Evolutionary conservation across 1,284 basidiomycete genomes (phyloP).

Genomic region (Ceratobasidium sp.): DNA sequence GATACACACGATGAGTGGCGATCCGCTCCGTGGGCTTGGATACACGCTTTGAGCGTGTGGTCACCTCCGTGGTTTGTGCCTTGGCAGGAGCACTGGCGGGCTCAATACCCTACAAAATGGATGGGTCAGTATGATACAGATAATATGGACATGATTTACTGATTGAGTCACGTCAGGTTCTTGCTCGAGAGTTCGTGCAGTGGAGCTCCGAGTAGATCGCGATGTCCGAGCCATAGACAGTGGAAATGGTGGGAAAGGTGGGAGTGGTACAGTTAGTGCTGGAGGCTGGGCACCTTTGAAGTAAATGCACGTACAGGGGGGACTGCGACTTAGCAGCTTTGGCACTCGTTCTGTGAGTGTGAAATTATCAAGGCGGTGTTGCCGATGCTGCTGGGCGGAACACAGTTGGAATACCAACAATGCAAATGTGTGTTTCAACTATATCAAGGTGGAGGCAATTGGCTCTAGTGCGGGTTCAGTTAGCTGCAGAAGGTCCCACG

Average conservation of each 20-base stretch:
- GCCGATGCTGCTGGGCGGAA: not conserved
- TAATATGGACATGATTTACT: not conserved
- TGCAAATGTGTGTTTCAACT: not conserved
- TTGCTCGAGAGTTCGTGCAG: not conserved
- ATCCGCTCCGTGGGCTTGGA: not conserved
- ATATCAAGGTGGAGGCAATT: not conserved
- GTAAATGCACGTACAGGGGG: not conserved
- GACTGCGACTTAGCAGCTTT: not conserved
- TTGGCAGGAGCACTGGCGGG: not conserved
- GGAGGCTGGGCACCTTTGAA: not conserved
- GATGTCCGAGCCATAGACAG: constrained; percentile 2
- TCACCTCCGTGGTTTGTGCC: not conserved
- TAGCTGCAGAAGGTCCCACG: not conserved
- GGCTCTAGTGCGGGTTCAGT: not conserved
- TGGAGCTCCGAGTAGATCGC: not conserved
- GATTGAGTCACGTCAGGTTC: not conserved
- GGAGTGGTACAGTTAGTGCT: not conserved
- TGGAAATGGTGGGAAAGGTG: no score
- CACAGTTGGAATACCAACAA: no score
- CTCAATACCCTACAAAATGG: not conserved
- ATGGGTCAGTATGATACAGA: not conserved
- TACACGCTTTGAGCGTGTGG: not conserved
- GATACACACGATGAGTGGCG: not conserved
- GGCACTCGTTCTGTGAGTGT: not conserved
- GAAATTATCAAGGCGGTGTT: not conserved